Evolutionary conservation across 2,329 filamentous ascomycete species (phyloP).

Genomic region (Phoma sp.): DNA sequence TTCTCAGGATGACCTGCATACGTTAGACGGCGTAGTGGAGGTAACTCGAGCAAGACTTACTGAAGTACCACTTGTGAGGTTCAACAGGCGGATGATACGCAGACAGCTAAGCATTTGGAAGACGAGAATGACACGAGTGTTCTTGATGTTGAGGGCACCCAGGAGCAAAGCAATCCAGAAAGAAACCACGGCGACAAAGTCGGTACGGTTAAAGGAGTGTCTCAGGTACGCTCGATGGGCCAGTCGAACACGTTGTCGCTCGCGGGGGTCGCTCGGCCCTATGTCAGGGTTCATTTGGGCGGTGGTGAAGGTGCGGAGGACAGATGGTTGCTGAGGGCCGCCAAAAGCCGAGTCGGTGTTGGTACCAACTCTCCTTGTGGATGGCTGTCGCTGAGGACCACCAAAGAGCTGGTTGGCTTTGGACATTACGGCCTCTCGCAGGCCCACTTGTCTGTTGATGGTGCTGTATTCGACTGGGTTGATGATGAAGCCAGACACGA

Average conservation of each 20-base stretch:
- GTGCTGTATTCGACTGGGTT: slow-evolving; percentile 94
- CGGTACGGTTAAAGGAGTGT: slow-evolving; percentile 93
- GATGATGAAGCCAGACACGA: slow-evolving; percentile 91
- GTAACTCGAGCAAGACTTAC: slow-evolving; percentile 59
- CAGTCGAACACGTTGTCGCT: slow-evolving; percentile 84
- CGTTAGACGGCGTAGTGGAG: slow-evolving; percentile 5
- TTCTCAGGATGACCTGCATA: slow-evolving; percentile 83
- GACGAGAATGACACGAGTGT: slow-evolving; percentile 76
- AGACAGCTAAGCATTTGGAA: slow-evolving; percentile 98
- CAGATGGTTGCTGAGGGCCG: slow-evolving; percentile 63
- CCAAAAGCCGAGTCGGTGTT: slow-evolving; percentile 40
- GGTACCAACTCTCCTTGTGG: slow-evolving; percentile 61
- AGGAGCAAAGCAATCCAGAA: slow-evolving; percentile 92
- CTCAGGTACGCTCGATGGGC: slow-evolving; percentile 91
- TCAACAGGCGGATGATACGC: slow-evolving; percentile 87
- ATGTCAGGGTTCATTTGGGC: slow-evolving; percentile 65
- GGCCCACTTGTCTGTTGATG: slow-evolving; percentile 77
- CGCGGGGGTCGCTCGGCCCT: slow-evolving; percentile 67
- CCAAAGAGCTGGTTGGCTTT: slow-evolving; percentile 79
- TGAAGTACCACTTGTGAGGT: slow-evolving; percentile 90
- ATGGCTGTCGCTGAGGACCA: slow-evolving; percentile 77
- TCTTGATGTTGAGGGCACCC: slow-evolving; percentile 73
- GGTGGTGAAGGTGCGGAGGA: slow-evolving; percentile 78
- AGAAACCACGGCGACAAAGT: slow-evolving; percentile 92
- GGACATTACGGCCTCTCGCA: slow-evolving; percentile 75